These are phyloP conservation scores for Zoysia matrella DNA, from an alignment of 202 grass and related monocot genomes.

Conservation along the genomic window DNA sequence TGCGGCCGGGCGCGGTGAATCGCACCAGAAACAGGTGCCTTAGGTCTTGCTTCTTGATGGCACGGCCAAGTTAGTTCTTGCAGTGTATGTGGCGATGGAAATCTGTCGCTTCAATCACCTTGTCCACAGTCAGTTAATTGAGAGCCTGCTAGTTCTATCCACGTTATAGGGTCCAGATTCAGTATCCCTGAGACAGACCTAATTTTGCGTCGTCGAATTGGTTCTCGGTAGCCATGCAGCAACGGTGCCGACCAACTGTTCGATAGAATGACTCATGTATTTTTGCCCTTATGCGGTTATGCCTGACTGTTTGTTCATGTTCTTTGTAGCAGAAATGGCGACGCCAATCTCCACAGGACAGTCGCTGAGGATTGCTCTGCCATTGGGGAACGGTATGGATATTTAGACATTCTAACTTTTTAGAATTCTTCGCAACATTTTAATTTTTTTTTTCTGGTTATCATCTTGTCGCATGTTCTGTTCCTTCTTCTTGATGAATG, in stretches of 20 bases:
- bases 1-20: too few relatives aligned
- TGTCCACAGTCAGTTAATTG: background rate
- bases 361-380: too few relatives aligned
- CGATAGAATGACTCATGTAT: slow-evolving; percentile 17
- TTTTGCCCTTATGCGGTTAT: background rate
- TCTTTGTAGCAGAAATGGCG: slow-evolving; percentile 16
- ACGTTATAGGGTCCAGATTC: background rate
- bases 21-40: background rate
- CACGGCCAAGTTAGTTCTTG: background rate
- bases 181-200: background rate
- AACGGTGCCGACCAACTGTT: slow-evolving; percentile 30
- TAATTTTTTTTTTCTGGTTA: too few relatives aligned
- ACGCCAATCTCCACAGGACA: too few relatives aligned
- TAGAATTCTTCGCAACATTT: too few relatives aligned
- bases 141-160: background rate
- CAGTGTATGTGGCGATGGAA: background rate
- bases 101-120: background rate
- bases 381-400: too few relatives aligned
- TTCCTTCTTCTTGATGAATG: too few relatives aligned
- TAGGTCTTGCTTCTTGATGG: background rate
- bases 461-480: too few relatives aligned
- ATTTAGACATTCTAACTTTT: too few relatives aligned
- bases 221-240: too few relatives aligned
- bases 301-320: background rate
- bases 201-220: background rate